Evolutionary conservation across 179 eudicot species (phyloP), one percentile per base, ranked within the genome.

Genomic region (Silene coronaria): DNA sequence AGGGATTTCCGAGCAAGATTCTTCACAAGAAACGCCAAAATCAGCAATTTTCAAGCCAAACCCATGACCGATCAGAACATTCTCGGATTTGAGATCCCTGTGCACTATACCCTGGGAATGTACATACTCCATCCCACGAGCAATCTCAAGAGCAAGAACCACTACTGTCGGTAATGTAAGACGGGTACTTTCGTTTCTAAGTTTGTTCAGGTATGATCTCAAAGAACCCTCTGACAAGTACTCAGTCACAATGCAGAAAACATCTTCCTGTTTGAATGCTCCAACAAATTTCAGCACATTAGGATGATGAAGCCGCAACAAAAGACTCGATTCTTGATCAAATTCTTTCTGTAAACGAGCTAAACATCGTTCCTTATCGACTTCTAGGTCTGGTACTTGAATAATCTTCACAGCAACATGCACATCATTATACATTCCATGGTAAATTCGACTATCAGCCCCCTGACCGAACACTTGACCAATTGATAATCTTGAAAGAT

Each of bases 71-170:
- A 89, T 85, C 28, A 92, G 85, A 59, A 90, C 62, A 74, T 90
- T 92, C 36, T 89, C 91, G 1, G 91, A 93, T 67, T 89, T 92
- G 8, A 89, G 89, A 65, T 92, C 91, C 38, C 90, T 78, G 70
- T 92, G 93, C 46, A 90, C 84, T 4, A 90, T 42, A 3, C 96
- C 88, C 76, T 84, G 91, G 0, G 96, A 87, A 74, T 90, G 93
- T 4, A 89, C 81, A 42, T 83, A 86, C 72, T 90, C 90, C 93
- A 90, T 87, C 66, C 93, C 97, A 28, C 79, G 83, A 57, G 97
- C 90, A 32, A 92, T 86, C 73, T 90, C 91, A 4, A 89, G 77
- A 17, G 88, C 89, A 82, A 84, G 67, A 8, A 76, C 58, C 30
- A 84, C 67, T 21, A 85, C n/a, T 45, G 82, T 86, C 38, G 80